Evolutionary conservation across 2,329 filamentous ascomycete genomes (phyloP).

Genomic region (Elsinoe ampelina): DNA sequence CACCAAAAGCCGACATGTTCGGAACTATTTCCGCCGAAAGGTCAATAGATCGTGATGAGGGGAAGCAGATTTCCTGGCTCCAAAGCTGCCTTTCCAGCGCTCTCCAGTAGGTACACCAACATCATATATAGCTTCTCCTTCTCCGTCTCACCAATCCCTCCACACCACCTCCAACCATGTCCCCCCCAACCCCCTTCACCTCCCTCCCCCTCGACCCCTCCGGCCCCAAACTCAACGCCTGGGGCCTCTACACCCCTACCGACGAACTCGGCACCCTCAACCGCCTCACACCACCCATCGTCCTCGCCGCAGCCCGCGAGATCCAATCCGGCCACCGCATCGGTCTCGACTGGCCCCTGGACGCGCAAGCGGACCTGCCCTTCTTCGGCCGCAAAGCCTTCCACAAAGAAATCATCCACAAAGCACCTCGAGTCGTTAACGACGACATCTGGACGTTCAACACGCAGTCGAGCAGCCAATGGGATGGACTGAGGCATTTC

Average conservation of each 20-base stretch:
- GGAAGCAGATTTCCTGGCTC: background rate
- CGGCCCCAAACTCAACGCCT: constrained; percentile 24
- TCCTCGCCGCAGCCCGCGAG: constrained; percentile 36
- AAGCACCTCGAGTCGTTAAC: constrained; percentile 45
- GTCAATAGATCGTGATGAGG: background rate
- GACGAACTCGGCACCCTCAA: constrained; percentile 55
- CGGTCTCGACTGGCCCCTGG: constrained; percentile 52
- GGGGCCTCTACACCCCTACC: constrained; percentile 43
- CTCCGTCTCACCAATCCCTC: background rate
- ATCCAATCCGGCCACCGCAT: constrained; percentile 49
- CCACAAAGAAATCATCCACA: constrained; percentile 44
- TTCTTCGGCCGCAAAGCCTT: constrained; percentile 51
- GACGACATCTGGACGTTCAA: constrained; percentile 54
- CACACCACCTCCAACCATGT: background rate
- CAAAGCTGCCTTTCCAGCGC: too few relatives aligned
- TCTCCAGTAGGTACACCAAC: background rate
- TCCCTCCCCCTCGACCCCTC: background rate
- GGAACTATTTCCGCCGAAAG: constrained; percentile 3
- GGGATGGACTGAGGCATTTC: constrained; percentile 48
- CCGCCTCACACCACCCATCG: constrained; percentile 47
- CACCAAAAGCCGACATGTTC: background rate
- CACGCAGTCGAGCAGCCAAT: constrained; percentile 49
- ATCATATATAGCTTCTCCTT: background rate
- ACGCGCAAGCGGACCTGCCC: constrained; percentile 43
- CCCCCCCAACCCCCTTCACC: background rate